Base-by-base conservation (phyloP, 208 protist species). In the Acanthamoeba pearcei region DNA sequence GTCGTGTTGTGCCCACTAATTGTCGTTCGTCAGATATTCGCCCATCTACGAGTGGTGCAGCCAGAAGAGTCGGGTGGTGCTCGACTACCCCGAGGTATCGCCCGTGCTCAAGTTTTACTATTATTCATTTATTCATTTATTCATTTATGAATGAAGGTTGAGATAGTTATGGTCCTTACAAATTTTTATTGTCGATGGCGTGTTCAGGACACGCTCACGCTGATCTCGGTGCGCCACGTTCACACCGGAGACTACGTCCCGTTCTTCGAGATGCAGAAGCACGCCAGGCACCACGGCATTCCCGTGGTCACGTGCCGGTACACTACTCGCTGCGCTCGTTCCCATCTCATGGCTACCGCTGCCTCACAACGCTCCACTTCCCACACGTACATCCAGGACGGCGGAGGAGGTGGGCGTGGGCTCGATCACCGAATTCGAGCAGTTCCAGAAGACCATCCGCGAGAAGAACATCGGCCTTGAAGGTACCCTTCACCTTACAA, bases 41-140 rank as follows among this genome's bases (percentile, higher is more conserved):
- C 85, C 85, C 85, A 91, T 91, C n/a, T 91, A 91, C 32, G 85
- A 91, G 85, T 91, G 85, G 85, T 91, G 85, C 57, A 91, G 85
- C 57, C 51, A 91, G 32, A 91, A 91, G 85, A 72, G 35, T 12
- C 51, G 85, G 19, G 85, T 91, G 19, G 85, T 91, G 85, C 60
- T 91, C 4, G 85, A 91, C 60, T 91, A 91, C 38, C 85, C 85
- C 51, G 55, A 57, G 82, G 82, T 82, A 72, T 27, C 13, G 22
- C 64, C 15, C 4, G 53, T 10, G 12, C 64, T 22, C 24, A 49
- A 49, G 42, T 57, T 57, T 38, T 3, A 38, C 12, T 13, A 13
- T 55, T 55, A 55, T 55, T 55, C 12, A 55, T 55, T 55, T 55
- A 55, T 55, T 55, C 12, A 55, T 55, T 55, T 55, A 5, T 55